These are phyloP conservation scores for Phellinidium pouzarii DNA, from an alignment of 1,284 basidiomycete species.

Conservation along the genomic window DNA sequence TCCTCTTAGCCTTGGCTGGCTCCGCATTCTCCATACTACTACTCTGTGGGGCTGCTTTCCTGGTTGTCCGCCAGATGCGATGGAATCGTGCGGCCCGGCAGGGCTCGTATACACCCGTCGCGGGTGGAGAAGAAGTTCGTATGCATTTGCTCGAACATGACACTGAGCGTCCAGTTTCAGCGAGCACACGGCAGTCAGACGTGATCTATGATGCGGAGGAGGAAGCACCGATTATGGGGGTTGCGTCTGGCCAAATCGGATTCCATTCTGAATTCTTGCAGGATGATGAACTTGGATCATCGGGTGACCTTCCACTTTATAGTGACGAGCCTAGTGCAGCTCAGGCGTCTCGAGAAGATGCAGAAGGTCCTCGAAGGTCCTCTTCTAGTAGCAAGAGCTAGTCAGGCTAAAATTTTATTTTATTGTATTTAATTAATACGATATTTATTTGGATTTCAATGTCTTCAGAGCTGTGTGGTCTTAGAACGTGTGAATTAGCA, in stretches of 20 bases:
- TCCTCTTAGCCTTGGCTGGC: slow-evolving; percentile 34
- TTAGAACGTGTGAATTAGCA: no score
- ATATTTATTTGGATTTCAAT: no score
- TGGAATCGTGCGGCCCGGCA: slow-evolving; percentile 47
- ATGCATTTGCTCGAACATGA: slow-evolving; percentile 54
- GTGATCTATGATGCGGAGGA: slow-evolving; percentile 51
- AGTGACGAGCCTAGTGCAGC: slow-evolving; percentile 1
- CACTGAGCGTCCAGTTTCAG: slow-evolving; percentile 35
- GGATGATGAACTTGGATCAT: slow-evolving; percentile 4
- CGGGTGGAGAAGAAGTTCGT: slow-evolving; percentile 59
- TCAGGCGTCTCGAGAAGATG: neutral
- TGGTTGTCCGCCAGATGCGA: slow-evolving; percentile 29
- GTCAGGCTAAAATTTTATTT: no score
- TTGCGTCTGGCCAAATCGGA: neutral
- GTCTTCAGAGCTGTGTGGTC: no score
- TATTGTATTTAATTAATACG: no score
- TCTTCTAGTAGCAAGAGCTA: neutral
- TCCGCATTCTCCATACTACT: slow-evolving; percentile 63
- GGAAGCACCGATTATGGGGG: slow-evolving; percentile 30
- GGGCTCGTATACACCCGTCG: slow-evolving; percentile 63
- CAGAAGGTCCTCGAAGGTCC: neutral
- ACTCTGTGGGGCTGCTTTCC: slow-evolving; percentile 1
- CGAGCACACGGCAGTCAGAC: slow-evolving; percentile 91
- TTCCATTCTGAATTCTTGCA: slow-evolving; percentile 18
- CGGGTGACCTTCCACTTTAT: neutral